phyloP scores from a whole-genome alignment of 441 rosid species.

The Melianthus villosus region DNA sequence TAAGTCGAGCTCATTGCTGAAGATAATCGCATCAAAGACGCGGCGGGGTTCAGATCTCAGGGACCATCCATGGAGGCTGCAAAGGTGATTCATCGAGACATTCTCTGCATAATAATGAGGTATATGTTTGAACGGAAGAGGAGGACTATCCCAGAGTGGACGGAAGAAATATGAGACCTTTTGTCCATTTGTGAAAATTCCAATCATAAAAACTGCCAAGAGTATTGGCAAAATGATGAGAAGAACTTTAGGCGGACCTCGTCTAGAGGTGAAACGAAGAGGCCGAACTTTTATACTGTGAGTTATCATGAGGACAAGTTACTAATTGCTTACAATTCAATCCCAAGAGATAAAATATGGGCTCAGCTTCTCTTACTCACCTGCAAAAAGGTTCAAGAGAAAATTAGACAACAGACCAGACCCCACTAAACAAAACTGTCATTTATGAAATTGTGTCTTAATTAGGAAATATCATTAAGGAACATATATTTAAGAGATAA shows the following conservation, averaged over 20 bases:
- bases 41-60: constrained; percentile 37
- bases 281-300: no score
- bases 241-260: constrained; percentile 20
- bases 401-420: no score
- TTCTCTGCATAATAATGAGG: constrained; percentile 88
- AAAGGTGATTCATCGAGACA: constrained; percentile 62
- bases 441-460: no score
- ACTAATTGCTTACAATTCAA: no score
- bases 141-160: constrained; percentile 77
- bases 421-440: no score
- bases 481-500: no score
- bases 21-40: constrained; percentile 54
- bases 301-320: no score
- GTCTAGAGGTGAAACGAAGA: constrained; percentile 15
- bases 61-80: constrained; percentile 74
- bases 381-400: no score
- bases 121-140: constrained; percentile 39
- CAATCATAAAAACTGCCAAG: constrained; percentile 30
- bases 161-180: constrained; percentile 49
- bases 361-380: no score
- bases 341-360: no score
- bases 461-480: no score
- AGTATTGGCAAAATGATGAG: constrained; percentile 23
- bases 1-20: constrained; percentile 72
- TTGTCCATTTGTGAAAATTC: constrained; percentile 24